These are phyloP conservation scores for Coemansia aciculifera DNA, from an alignment of 192 early-diverging fungal species.

Conservation along the genomic window DNA sequence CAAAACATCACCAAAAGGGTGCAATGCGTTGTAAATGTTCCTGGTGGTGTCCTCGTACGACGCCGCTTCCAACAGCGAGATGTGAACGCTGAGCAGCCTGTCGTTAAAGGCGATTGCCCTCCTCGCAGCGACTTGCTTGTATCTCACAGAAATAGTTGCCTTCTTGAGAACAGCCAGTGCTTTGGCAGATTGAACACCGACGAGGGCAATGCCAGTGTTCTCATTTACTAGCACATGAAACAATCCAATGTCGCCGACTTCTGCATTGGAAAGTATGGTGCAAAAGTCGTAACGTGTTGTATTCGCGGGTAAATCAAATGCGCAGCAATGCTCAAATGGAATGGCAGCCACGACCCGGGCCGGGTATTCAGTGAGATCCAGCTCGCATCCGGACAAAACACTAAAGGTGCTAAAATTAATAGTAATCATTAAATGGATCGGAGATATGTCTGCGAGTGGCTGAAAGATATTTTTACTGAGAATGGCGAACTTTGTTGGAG, in stretches of 20 bases:
- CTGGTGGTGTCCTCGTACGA: neutral
- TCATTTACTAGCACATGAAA: neutral
- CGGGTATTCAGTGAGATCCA: neutral
- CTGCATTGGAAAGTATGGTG: neutral
- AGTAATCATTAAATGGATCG: neutral
- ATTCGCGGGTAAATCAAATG: neutral
- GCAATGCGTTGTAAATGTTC: neutral
- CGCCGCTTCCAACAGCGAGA: neutral
- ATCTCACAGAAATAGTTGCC: neutral
- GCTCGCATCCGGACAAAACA: neutral
- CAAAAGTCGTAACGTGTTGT: neutral
- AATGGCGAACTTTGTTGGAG: neutral
- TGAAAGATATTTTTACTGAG: neutral
- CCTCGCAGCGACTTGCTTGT: neutral
- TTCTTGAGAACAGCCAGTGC: neutral
- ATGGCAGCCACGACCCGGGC: neutral
- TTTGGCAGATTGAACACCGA: neutral
- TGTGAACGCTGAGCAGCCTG: neutral
- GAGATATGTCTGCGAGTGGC: neutral
- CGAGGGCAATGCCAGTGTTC: neutral
- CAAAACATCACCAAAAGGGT: neutral
- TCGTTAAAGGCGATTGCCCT: neutral
- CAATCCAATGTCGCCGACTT: neutral
- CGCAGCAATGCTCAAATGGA: neutral
- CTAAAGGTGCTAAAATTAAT: neutral